These are phyloP conservation scores for Penicillium nucicola DNA, from an alignment of 495 filamentous ascomycete species.

Conservation along the genomic window DNA sequence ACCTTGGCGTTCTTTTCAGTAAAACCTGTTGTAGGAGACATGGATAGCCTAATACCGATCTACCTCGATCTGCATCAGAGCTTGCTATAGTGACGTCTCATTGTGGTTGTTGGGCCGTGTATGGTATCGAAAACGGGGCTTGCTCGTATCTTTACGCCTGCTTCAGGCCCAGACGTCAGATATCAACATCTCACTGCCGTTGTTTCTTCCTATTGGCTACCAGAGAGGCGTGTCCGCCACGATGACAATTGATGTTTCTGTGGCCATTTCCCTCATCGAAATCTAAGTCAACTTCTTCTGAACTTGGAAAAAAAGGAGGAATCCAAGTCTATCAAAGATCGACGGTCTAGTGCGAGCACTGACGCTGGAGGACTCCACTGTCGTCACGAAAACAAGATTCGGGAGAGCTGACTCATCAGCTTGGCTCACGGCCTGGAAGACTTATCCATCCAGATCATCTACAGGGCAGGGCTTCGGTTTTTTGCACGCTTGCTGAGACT, in stretches of 20 bases:
- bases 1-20: too few relatives aligned
- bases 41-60: too few relatives aligned
- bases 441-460: neutral
- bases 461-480: neutral
- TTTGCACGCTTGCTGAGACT: neutral
- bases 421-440: neutral
- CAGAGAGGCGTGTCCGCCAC: too few relatives aligned
- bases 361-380: conserved; percentile 1
- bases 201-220: too few relatives aligned
- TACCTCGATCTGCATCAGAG: too few relatives aligned
- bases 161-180: too few relatives aligned
- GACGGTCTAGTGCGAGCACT: conserved; percentile 1
- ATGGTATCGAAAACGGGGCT: neutral
- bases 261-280: neutral
- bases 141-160: too few relatives aligned
- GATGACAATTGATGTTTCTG: neutral
- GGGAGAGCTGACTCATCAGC: neutral
- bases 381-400: conserved; percentile 10
- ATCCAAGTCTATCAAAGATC: neutral
- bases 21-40: too few relatives aligned
- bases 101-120: neutral
- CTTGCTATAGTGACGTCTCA: neutral
- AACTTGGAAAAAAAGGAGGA: neutral
- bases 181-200: too few relatives aligned
- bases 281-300: too few relatives aligned